phyloP scores from a whole-genome alignment of 805 yeast genomes.

The Candida pseudoglaebosa region DNA sequence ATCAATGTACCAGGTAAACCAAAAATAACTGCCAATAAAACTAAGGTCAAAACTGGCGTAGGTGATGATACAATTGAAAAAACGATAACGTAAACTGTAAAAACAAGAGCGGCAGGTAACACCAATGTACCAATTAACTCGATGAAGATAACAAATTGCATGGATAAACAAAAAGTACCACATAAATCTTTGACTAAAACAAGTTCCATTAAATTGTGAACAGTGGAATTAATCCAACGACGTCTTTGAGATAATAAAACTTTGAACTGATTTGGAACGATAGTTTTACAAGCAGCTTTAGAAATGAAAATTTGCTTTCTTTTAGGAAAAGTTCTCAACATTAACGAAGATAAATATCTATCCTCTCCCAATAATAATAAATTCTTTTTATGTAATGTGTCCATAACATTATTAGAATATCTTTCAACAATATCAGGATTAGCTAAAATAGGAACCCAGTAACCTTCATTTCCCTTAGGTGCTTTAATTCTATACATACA shows the following conservation, averaged over 20 bases:
- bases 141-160: constrained; percentile 85
- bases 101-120: constrained; percentile 81
- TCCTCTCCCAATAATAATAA: constrained; percentile 86
- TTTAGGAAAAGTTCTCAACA: constrained; percentile 86
- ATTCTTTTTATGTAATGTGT: constrained; percentile 83
- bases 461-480: constrained; percentile 66
- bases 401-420: constrained; percentile 80
- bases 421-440: constrained; percentile 93
- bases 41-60: constrained; percentile 72
- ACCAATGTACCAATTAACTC: constrained; percentile 86
- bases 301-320: constrained; percentile 84
- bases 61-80: constrained; percentile 68
- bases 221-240: constrained; percentile 95
- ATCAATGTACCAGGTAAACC: constrained; percentile 85
- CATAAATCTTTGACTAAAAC: constrained; percentile 81
- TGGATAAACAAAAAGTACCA: constrained; percentile 91
- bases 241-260: constrained; percentile 89
- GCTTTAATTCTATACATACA: constrained; percentile 87
- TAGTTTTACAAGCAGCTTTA: constrained; percentile 87
- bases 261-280: constrained; percentile 78
- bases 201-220: constrained; percentile 86
- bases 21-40: constrained; percentile 70
- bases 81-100: constrained; percentile 76
- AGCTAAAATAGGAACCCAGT: constrained; percentile 91
- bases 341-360: constrained; percentile 76